Percentiles rank a stretch among this genome's conserved stretches.
Evolutionary conservation across 2,329 filamentous ascomycete genomes (phyloP).

Genomic region (Bipolaris cookei): DNA sequence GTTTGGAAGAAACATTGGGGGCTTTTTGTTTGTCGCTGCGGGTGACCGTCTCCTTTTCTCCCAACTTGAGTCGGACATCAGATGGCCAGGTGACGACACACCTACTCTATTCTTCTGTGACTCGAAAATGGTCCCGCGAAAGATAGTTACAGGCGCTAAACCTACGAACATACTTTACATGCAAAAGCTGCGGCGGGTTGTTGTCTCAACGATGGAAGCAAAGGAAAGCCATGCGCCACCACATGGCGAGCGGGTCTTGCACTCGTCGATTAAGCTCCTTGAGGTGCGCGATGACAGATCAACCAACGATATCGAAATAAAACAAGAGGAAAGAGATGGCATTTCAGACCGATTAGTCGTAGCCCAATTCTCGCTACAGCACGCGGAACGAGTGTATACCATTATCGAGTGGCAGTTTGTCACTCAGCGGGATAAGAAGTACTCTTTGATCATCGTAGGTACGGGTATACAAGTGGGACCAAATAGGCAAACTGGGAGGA

Average conservation of each 20-base stretch:
- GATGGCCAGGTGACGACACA: constrained; percentile 14
- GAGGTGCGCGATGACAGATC: constrained; percentile 28
- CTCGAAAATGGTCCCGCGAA: constrained; percentile 35
- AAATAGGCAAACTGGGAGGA: constrained; percentile 36
- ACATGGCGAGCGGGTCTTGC: constrained; percentile 45
- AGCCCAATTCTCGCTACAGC: constrained; percentile 63
- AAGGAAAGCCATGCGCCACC: constrained; percentile 41
- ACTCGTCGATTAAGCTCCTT: constrained; percentile 44
- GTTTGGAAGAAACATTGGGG: constrained; percentile 49
- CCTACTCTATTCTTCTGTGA: constrained; percentile 2
- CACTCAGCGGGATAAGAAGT: constrained; percentile 61
- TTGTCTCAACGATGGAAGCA: constrained; percentile 55
- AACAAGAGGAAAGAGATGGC: constrained; percentile 28
- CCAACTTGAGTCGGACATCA: constrained; percentile 51
- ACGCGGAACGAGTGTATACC: constrained; percentile 65
- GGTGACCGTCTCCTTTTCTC: constrained; percentile 57
- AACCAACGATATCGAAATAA: constrained; percentile 26
- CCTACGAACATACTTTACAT: constrained; percentile 54
- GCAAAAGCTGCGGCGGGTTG: constrained; percentile 52
- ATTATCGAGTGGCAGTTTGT: constrained; percentile 69
- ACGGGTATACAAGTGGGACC: constrained; percentile 45
- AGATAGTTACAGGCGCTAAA: constrained; percentile 32
- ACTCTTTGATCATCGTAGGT: constrained; percentile 68
- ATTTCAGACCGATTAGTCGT: constrained; percentile 45
- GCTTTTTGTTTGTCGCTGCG: constrained; percentile 57